phyloP scores from a whole-genome alignment of 1,284 basidiomycete species.

The Ceratobasidium sp. region DNA sequence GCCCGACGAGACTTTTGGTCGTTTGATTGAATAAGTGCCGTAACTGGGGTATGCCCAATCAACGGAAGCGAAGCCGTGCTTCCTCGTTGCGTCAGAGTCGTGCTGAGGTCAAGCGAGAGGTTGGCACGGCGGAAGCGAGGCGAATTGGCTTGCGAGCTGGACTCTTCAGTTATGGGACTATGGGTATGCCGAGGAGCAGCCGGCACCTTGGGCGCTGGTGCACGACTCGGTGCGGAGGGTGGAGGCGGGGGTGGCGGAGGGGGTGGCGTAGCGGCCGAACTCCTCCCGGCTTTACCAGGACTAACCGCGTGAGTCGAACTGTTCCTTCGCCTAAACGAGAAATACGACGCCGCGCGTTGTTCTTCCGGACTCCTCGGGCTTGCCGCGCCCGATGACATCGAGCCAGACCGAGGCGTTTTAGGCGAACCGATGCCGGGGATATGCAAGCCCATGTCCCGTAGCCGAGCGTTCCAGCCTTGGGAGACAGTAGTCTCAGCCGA shows the following conservation, averaged over 20 bases:
- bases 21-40: background rate
- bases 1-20: slow-evolving; percentile 20
- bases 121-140: slow-evolving; percentile 20
- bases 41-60: slow-evolving; percentile 33
- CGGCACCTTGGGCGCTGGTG: too few species aligned
- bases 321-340: slow-evolving; percentile 13
- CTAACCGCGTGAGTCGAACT: background rate
- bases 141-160: background rate
- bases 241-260: slow-evolving; percentile 25
- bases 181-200: slow-evolving; percentile 4
- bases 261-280: background rate
- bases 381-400: slow-evolving; percentile 14
- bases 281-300: slow-evolving; percentile 10
- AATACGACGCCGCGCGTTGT: slow-evolving; percentile 33
- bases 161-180: slow-evolving; percentile 22
- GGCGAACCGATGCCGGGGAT: slow-evolving; percentile 22
- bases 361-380: slow-evolving; percentile 34
- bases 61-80: slow-evolving; percentile 31
- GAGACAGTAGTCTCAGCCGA: background rate
- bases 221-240: background rate
- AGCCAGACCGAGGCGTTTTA: slow-evolving; percentile 25
- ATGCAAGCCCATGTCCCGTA: slow-evolving; percentile 25
- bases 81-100: slow-evolving; percentile 12
- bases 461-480: slow-evolving; percentile 34
- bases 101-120: slow-evolving; percentile 27